Percentiles rank a stretch among this genome's conserved stretches.
phyloP scores from a whole-genome alignment of 2,329 filamentous ascomycete genomes.

The Epichloe uncinata region DNA sequence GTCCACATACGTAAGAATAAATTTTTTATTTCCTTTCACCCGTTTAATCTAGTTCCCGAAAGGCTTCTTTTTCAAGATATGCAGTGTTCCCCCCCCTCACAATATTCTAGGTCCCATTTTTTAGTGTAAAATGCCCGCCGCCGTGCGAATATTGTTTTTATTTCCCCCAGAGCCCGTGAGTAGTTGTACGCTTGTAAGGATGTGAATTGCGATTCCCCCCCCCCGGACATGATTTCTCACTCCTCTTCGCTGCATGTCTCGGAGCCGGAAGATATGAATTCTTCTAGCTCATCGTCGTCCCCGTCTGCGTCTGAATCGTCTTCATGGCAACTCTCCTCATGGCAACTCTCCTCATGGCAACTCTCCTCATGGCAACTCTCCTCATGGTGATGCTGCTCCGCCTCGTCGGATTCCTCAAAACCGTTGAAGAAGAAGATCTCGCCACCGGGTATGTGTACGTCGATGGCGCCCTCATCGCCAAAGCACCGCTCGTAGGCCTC shows the following conservation, averaged over 20 bases:
- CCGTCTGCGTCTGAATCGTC: neutral
- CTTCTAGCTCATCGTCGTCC: neutral
- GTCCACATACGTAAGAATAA: no score
- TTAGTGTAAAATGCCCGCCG: no score
- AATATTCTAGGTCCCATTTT: no score
- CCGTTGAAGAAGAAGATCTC: slow-evolving; percentile 5
- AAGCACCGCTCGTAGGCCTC: slow-evolving; percentile 14
- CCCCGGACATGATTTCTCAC: neutral
- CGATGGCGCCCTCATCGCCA: slow-evolving; percentile 11
- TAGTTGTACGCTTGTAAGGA: no score
- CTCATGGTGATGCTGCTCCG: neutral
- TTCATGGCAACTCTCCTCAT: neutral
- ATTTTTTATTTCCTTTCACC: no score
- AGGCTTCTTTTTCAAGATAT: no score
- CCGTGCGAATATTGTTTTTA: neutral
- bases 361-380: neutral
- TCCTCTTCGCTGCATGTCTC: slow-evolving; percentile 1
- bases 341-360: neutral
- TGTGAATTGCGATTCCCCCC: no score
- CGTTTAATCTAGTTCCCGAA: no score
- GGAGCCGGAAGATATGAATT: no score
- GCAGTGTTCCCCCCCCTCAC: no score
- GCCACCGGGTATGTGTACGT: slow-evolving; percentile 15
- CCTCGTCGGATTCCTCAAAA: slow-evolving; percentile 1
- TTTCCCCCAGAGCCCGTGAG: no score